These are phyloP conservation scores for Fusarium zealandicum DNA, from an alignment of 2,329 filamentous ascomycete genomes.

Conservation along the genomic window DNA sequence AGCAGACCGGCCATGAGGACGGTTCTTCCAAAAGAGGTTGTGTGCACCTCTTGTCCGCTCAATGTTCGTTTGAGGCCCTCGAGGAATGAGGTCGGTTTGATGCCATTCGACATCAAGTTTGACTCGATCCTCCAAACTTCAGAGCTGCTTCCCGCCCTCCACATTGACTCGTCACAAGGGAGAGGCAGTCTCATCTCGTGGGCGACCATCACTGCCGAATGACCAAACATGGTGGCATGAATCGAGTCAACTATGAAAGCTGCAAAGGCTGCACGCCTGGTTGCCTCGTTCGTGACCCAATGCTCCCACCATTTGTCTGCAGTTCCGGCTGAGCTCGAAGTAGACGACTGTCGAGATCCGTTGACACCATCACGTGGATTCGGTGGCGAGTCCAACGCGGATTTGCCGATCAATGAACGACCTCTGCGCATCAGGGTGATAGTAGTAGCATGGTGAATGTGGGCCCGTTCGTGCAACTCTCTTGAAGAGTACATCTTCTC, in stretches of 20 bases:
- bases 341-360: conserved; percentile 66
- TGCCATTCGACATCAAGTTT: conserved; percentile 78
- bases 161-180: conserved; percentile 90
- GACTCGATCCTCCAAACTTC: conserved; percentile 87
- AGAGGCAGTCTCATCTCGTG: conserved; percentile 92
- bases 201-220: conserved; percentile 95
- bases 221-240: conserved; percentile 97
- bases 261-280: conserved; percentile 86
- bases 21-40: conserved; percentile 91
- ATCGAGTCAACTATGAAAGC: conserved; percentile 96
- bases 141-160: conserved; percentile 86
- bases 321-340: conserved; percentile 69
- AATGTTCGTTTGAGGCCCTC: conserved; percentile 91
- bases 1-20: conserved; percentile 93
- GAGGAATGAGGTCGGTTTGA: conserved; percentile 86
- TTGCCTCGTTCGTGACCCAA: conserved; percentile 95
- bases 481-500: conserved; percentile 98
- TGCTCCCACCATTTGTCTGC: conserved; percentile 93
- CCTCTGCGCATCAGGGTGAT: conserved; percentile 95
- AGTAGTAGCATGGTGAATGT: conserved; percentile 96
- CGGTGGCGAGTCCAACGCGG: conserved; percentile 83
- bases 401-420: conserved; percentile 86
- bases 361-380: conserved; percentile 68
- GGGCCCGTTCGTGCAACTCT: conserved; percentile 89
- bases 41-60: conserved; percentile 83